Percentiles rank a stretch among this genome's conserved stretches.
Evolutionary conservation across 768 basidiomycete genomes (phyloP).

Genomic region (Kwoniella sp.): DNA sequence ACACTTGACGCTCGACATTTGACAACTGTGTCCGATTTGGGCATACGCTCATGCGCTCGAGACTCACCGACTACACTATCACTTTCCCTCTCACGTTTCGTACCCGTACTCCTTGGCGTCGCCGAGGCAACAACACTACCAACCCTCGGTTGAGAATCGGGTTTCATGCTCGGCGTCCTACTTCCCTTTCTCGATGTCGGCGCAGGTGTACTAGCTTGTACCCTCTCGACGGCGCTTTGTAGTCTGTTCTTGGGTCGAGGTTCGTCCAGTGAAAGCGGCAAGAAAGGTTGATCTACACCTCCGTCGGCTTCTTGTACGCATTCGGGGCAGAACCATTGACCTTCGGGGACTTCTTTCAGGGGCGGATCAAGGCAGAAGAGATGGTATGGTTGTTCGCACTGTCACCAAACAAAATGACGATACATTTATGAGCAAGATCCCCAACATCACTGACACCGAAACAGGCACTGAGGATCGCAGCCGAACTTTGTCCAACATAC

Average conservation of each 20-base stretch:
- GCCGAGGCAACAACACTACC: constrained; percentile 2
- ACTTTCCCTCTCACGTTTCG: constrained; percentile 7
- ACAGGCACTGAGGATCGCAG: neutral
- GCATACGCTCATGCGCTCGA: neutral
- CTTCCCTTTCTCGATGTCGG: neutral
- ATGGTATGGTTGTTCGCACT: constrained; percentile 92
- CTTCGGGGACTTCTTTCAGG: constrained; percentile 73
- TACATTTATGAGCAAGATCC: neutral
- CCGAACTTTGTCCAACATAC: constrained; percentile 55
- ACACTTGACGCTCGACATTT: no score
- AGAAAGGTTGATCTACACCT: constrained; percentile 17
- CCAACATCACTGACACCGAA: no score
- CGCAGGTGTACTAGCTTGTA: neutral
- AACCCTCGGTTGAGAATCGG: neutral
- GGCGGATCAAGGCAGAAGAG: constrained; percentile 78
- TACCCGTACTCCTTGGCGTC: constrained; percentile 7
- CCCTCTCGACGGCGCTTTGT: neutral
- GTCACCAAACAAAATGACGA: neutral
- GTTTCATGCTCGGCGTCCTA: constrained; percentile 2
- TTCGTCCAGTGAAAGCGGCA: constrained; percentile 5
- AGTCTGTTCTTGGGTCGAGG: constrained; percentile 11
- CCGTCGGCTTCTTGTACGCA: constrained; percentile 57
- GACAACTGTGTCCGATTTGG: no score
- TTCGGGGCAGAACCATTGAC: constrained; percentile 80
- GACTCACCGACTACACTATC: constrained; percentile 14